Evolutionary conservation across 164 flowering plant genomes (phyloP).

Genomic region (Vitis vinifera): ASM3070453v1 NC_081811.1:2356501-2357000

Average conservation of each 20-base stretch:
- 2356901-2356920: no score
- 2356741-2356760: not conserved
- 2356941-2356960: no score
- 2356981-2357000: no score
- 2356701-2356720: not conserved
- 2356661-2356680: constrained; percentile 68
- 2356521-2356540: not conserved
- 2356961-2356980: no score
- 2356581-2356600: not conserved
- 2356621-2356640: constrained; percentile 83
- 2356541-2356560: not conserved
- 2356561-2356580: not conserved
- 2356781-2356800: no score
- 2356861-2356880: no score
- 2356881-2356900: no score
- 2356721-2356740: not conserved
- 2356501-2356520: constrained; percentile 42
- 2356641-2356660: constrained; percentile 79
- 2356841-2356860: no score
- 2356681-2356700: constrained; percentile 76
- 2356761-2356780: no score
- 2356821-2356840: no score
- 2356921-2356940: no score
- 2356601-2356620: constrained; percentile 63
- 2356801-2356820: no score